Conservation (phyloP, 2,329 filamentous ascomycete genomes). For the Xylaria sp. region DNA sequence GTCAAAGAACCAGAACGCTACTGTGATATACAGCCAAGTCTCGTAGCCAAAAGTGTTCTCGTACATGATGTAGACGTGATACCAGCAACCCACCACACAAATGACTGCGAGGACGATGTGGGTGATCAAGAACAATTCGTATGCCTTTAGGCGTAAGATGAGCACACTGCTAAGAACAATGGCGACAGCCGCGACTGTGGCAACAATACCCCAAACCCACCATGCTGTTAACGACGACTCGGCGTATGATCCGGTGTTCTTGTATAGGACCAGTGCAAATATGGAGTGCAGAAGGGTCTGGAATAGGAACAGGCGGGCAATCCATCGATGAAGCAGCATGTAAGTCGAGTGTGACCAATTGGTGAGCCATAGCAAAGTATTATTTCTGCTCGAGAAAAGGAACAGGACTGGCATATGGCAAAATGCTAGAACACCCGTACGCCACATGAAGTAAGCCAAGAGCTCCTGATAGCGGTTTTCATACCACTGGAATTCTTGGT, state of each 20-base stretch:
- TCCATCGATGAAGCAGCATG: conserved; percentile 10
- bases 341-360: conserved; percentile 13
- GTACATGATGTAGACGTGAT: conserved; percentile 5
- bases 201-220: conserved; percentile 9
- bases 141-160: not conserved
- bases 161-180: not conserved
- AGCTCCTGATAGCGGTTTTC: conserved; percentile 2
- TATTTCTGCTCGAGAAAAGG: conserved; percentile 10
- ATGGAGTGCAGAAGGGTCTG: conserved; percentile 4
- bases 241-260: conserved; percentile 5
- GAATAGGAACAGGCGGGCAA: conserved; percentile 5
- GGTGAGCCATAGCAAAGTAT: conserved; percentile 4
- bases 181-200: not conserved
- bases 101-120: not conserved
- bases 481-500: conserved; percentile 1
- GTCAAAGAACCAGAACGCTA: conserved; percentile 8
- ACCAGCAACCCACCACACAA: conserved; percentile 5
- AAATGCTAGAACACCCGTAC: conserved; percentile 3
- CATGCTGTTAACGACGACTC: not conserved
- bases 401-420: conserved; percentile 2
- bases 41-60: conserved; percentile 13
- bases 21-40: not conserved
- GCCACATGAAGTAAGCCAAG: conserved; percentile 14
- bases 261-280: not conserved
- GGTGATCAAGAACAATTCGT: not conserved